These are phyloP conservation scores for Aspergillus terreus DNA, from an alignment of 2,329 filamentous ascomycete genomes.

Conservation along the genomic window DNA sequence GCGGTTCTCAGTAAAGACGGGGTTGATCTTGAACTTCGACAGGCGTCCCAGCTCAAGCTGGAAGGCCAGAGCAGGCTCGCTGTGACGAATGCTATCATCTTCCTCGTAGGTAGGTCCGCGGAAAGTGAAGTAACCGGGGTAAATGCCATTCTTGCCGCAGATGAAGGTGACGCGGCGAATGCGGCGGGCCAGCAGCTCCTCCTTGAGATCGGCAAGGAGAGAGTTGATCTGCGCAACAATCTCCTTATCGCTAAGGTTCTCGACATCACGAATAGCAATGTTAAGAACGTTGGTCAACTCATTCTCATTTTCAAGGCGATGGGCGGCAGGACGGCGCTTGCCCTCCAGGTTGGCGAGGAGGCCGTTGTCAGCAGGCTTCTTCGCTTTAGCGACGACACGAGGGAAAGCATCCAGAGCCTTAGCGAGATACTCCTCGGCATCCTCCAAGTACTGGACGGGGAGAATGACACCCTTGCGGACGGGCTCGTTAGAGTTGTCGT, in stretches of 20 bases:
- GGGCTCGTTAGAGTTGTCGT: slow-evolving; percentile 67
- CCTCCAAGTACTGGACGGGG: slow-evolving; percentile 88
- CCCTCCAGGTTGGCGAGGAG: slow-evolving; percentile 69
- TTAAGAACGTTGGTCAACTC: slow-evolving; percentile 92
- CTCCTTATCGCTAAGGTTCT: slow-evolving; percentile 77
- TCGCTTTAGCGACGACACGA: slow-evolving; percentile 50
- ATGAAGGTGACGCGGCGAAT: slow-evolving; percentile 94
- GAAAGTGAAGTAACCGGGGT: slow-evolving; percentile 98
- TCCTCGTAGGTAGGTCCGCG: slow-evolving; percentile 84
- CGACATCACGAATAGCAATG: slow-evolving; percentile 83
- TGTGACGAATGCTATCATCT: slow-evolving; percentile 94
- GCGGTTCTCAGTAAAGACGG: slow-evolving; percentile 97
- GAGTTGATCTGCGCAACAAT: slow-evolving; percentile 70
- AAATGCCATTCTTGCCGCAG: slow-evolving; percentile 89
- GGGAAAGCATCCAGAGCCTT: slow-evolving; percentile 84
- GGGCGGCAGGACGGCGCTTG: slow-evolving; percentile 59
- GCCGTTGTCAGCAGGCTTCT: slow-evolving; percentile 53
- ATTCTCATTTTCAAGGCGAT: slow-evolving; percentile 59
- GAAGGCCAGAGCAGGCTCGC: slow-evolving; percentile 93
- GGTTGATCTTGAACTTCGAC: slow-evolving; percentile 96
- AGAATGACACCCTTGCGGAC: slow-evolving; percentile 90
- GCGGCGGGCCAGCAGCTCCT: slow-evolving; percentile 74
- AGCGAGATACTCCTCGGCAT: slow-evolving; percentile 80
- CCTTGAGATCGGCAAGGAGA: slow-evolving; percentile 75
- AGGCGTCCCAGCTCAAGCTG: slow-evolving; percentile 93